A percentile compares a stretch with the other conserved stretches of the same genome.
Conservation (phyloP, 2,329 filamentous ascomycete genomes). For the Neodidymelliopsis sp. region DNA sequence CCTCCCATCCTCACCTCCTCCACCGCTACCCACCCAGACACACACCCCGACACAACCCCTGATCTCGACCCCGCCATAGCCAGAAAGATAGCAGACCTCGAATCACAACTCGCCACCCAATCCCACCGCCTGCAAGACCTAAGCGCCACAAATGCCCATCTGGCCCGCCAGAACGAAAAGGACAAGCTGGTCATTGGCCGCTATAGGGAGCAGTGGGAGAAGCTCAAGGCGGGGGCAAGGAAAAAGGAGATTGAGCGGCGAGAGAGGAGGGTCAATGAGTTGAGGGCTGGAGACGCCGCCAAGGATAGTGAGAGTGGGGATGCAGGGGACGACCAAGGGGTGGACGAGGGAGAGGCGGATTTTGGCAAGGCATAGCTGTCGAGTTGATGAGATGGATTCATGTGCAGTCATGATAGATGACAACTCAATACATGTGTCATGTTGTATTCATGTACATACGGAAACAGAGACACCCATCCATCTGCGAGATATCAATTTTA, state of each 20-base stretch:
- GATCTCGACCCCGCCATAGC: conserved; percentile 20
- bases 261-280: conserved; percentile 25
- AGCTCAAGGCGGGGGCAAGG: conserved; percentile 69
- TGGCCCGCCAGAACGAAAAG: conserved; percentile 69
- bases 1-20: conserved; percentile 21
- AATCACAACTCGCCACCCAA: conserved; percentile 36
- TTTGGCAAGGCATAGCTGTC: conserved; percentile 30
- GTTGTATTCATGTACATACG: neutral
- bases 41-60: conserved; percentile 14
- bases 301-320: conserved; percentile 29
- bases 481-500: neutral
- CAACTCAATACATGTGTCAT: too few relatives aligned
- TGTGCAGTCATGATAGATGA: too few relatives aligned
- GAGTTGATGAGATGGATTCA: too few relatives aligned
- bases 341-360: conserved; percentile 32
- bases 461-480: neutral
- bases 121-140: conserved; percentile 55
- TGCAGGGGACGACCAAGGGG: conserved; percentile 14
- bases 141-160: conserved; percentile 66
- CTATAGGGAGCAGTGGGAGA: conserved; percentile 73
- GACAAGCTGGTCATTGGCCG: conserved; percentile 61
- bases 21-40: too few relatives aligned
- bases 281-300: conserved; percentile 22
- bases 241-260: conserved; percentile 44
- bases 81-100: conserved; percentile 36